Evolutionary conservation across 2,329 filamentous ascomycete species (phyloP).

Genomic region (Colletotrichum salicis): DNA sequence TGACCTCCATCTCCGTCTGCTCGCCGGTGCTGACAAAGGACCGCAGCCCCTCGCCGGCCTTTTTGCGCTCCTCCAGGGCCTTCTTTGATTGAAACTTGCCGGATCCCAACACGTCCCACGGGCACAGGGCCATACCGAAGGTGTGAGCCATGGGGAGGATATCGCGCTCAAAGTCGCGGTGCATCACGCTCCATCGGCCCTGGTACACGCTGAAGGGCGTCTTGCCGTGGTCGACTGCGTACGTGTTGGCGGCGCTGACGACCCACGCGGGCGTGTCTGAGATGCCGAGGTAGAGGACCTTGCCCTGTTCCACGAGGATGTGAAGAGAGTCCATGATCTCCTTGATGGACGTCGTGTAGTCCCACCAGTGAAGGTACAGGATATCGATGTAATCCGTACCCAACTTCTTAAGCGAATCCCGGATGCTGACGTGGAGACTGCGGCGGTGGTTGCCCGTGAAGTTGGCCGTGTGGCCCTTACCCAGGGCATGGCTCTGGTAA

Average conservation of each 20-base stretch:
- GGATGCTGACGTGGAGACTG: conserved; percentile 53
- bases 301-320: conserved; percentile 51
- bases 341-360: conserved; percentile 52
- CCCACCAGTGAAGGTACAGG: conserved; percentile 58
- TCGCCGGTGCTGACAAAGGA: conserved; percentile 38
- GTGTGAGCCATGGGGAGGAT: conserved; percentile 54
- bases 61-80: conserved; percentile 44
- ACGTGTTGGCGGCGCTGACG: conserved; percentile 51
- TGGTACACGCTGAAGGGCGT: conserved; percentile 53
- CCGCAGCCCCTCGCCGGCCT: conserved; percentile 52
- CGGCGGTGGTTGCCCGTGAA: conserved; percentile 55
- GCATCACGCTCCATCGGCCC: conserved; percentile 49
- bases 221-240: conserved; percentile 47
- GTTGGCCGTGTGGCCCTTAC: conserved; percentile 53
- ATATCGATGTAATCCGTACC: conserved; percentile 57
- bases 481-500: conserved; percentile 51
- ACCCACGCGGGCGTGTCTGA: conserved; percentile 54
- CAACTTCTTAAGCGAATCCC: conserved; percentile 56
- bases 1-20: conserved; percentile 60
- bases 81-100: conserved; percentile 59
- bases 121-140: conserved; percentile 62
- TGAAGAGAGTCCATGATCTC: conserved; percentile 57
- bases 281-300: conserved; percentile 54
- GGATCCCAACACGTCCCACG: conserved; percentile 70
- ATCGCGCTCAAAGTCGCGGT: conserved; percentile 52